These are phyloP conservation scores for Asterochloris erici DNA, from an alignment of 139 green algal genomes.

Conservation along the genomic window DNA sequence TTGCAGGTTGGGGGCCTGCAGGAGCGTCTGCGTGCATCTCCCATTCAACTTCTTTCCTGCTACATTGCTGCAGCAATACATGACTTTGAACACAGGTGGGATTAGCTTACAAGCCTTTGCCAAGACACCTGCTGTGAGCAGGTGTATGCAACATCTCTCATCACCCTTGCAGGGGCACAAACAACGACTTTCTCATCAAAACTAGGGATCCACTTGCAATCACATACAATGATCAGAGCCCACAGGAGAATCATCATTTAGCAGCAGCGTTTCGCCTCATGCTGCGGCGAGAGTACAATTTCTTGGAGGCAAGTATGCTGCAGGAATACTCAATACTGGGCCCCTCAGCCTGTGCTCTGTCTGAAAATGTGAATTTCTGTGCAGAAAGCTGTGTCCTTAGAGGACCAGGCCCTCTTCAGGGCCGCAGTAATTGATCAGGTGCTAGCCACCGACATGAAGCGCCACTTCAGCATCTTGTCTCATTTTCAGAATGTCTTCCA, in stretches of 20 bases:
- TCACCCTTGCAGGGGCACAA: constrained; percentile 26
- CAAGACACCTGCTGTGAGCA: neutral
- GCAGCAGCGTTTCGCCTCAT: constrained; percentile 13
- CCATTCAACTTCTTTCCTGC: neutral
- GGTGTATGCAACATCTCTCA: neutral
- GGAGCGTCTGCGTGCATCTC: neutral
- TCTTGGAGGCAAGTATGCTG: neutral
- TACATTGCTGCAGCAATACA: constrained; percentile 4
- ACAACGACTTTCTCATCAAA: constrained; percentile 66
- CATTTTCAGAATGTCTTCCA: constrained; percentile 1
- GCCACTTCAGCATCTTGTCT: constrained; percentile 13
- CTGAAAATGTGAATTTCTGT: neutral
- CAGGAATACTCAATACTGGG: neutral
- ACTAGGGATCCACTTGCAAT: constrained; percentile 39
- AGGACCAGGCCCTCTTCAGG: neutral
- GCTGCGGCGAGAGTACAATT: constrained; percentile 2
- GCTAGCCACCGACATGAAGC: constrained; percentile 16
- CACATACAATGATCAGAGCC: constrained; percentile 50
- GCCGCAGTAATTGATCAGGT: neutral
- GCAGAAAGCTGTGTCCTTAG: neutral
- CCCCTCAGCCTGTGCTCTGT: neutral
- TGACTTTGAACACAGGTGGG: constrained; percentile 1
- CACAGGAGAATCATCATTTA: constrained; percentile 51
- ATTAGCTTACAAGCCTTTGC: neutral
- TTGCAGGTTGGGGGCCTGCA: neutral